Base-by-base conservation (phyloP, 2,329 filamentous ascomycete genomes). In the Fusarium beomiforme region DNA sequence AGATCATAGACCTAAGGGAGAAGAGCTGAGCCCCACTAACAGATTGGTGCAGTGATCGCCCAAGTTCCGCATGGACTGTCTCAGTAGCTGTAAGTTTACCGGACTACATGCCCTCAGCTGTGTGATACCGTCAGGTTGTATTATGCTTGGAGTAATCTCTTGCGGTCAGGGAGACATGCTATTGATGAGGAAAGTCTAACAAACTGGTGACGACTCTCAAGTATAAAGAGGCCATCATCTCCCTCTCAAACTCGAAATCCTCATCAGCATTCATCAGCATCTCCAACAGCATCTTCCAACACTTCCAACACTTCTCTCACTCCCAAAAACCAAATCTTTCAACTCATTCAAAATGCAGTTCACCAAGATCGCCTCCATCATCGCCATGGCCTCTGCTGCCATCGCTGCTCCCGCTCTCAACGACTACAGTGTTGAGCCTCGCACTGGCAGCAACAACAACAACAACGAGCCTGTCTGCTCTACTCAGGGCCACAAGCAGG, bases 341-440 rank as follows among this genome's bases (percentile, higher is more conserved):
- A 61, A 42, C 41, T 33, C 63, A 33, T 58, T 42, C 68, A 71
- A 65, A 54, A 71, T 71, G 69, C 65, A 71, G 50, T 71, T 71
- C 68, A 36, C 64, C 23, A 71, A 37, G n/a, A 29, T 69, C 36
- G 58, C 54, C 33, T 56, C 68, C 23, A 16, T 61, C 59, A 29
- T 71, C 36, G 59, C 69, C 42, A 69, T 71, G 59, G 64, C 64
- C 23, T 11, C 59, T 24, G 64, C 46, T 19, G 64, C 44, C 54
- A 54, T 71, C 3, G 68, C 68, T 21, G 64, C 69, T 57, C 69
- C 64, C 19, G 37, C 61, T 12, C 61, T 64, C 21, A 31, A 43
- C 8, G 53, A 23, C 36, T 34, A 55, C 7, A 46, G 62, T 5
- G 23, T 67, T 14, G 44, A 67, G 44, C 60, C 60, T 70, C 67